Evolutionary conservation across 768 basidiomycete species (phyloP), one percentile per base, ranked within the genome.

Genomic region (Mycena crocata): DNA sequence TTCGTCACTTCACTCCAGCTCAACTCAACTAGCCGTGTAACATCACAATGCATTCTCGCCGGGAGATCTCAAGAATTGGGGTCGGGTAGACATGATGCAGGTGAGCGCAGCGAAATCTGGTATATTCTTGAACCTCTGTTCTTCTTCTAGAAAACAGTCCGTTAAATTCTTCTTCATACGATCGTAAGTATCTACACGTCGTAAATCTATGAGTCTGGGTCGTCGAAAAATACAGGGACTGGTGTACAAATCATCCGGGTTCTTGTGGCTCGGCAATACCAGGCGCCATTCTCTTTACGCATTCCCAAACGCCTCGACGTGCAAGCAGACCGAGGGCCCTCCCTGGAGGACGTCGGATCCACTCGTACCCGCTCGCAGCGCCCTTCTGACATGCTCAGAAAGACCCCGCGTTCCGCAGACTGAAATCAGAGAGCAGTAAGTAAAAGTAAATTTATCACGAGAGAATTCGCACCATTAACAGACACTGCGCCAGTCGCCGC

Each of bases 371-470:
- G 23, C 34, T 5, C 50, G 24, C 54, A 88, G 50, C 2, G 82
- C 83, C 0, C 67, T 64, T 7, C 83, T 78, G 8, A 84, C 85
- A 1, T 77, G 71, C 31, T 74, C 67, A 2, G 82, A 73, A 15
- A 88, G 62, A 1, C 72, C 72, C 23, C 75, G 77, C 0, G 85
- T 79, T 5, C 87, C 87, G 57, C 87, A 89, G 0, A 87, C 87
- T 89, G n/a, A 12, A 60, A 34, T 56, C 2, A 51, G 26, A n/a
- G n/a, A n/a, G n/a, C n/a, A n/a, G 55, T 30, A 37, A 39, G 26
- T 32, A 35, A 26, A 37, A n/a, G 17, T 37, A 24, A 50, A 55
- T n/a, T 40, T 17, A 61, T 15, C 3, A 24, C 5, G 15, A 17
- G 49, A 26, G 30, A 9, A 24, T 1, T 76, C 82, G 15, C 65